phyloP scores from a whole-genome alignment of 2,329 filamentous ascomycete genomes.

The Clarireedia hainanense region DNA sequence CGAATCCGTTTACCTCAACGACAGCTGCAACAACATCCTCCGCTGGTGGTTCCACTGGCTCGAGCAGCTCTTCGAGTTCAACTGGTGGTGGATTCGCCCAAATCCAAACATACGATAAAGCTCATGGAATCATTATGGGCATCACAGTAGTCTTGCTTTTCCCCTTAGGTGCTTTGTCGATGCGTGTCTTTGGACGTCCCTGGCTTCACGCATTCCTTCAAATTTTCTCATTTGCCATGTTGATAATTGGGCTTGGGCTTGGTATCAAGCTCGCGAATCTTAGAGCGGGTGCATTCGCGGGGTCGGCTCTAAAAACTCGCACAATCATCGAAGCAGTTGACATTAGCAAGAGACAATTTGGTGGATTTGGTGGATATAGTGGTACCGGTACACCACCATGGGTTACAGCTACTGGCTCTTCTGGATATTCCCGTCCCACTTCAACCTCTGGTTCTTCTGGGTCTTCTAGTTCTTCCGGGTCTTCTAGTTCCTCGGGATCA shows the following conservation, averaged over 20 bases:
- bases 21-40: constrained; percentile 6
- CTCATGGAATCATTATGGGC: constrained; percentile 55
- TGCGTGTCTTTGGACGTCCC: constrained; percentile 47
- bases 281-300: constrained; percentile 18
- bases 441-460: neutral
- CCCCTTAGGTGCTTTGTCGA: constrained; percentile 51
- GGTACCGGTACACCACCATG: neutral
- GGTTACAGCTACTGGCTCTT: neutral
- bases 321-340: neutral
- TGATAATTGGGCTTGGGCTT: constrained; percentile 53
- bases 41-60: neutral
- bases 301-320: neutral
- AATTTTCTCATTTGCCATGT: constrained; percentile 42
- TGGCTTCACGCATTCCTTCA: constrained; percentile 50
- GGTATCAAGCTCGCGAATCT: constrained; percentile 42
- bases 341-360: neutral
- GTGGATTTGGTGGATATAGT: neutral
- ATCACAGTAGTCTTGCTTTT: constrained; percentile 51
- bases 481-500: neutral
- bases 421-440: neutral
- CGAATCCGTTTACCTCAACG: constrained; percentile 21
- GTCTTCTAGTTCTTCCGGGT: neutral
- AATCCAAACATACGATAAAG: constrained; percentile 20
- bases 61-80: neutral
- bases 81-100: neutral